Conservation (phyloP, 2,329 filamentous ascomycete genomes). For the Magnaporthiopsis incrustans region DNA sequence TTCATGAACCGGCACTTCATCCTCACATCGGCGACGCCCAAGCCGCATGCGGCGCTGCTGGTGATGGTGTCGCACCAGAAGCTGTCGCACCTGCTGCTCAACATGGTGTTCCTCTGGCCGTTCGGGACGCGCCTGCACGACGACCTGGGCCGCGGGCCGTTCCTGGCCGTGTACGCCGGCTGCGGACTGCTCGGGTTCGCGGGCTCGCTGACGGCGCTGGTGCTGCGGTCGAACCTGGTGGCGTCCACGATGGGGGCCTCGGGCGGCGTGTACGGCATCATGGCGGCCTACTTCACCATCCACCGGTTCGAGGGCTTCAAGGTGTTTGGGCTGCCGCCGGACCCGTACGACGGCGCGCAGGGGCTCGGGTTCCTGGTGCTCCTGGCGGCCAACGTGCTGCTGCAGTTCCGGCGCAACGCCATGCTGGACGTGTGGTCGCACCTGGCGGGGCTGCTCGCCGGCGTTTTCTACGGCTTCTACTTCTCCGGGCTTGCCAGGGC, state of each 20-base stretch:
- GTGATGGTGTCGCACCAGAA: constrained; percentile 63
- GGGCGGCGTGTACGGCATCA: constrained; percentile 53
- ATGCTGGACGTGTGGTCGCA: constrained; percentile 45
- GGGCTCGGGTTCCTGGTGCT: constrained; percentile 46
- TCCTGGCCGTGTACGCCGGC: constrained; percentile 58
- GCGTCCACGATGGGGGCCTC: constrained; percentile 58
- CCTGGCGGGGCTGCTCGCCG: constrained; percentile 41
- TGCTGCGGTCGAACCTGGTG: constrained; percentile 35
- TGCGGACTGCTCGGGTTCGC: constrained; percentile 52
- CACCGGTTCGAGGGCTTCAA: constrained; percentile 49
- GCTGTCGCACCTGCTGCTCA: constrained; percentile 51
- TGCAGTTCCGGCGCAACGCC: constrained; percentile 33
- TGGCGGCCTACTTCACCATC: constrained; percentile 54
- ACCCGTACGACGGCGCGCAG: constrained; percentile 42
- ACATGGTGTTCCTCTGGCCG: constrained; percentile 59
- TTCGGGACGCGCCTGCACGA: constrained; percentile 62
- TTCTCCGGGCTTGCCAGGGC: constrained; percentile 17
- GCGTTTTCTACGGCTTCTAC: constrained; percentile 31
- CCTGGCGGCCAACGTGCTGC: constrained; percentile 41
- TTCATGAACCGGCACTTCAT: constrained; percentile 63
- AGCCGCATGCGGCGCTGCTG: constrained; percentile 52
- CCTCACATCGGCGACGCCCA: constrained; percentile 55
- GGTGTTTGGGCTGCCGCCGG: constrained; percentile 48
- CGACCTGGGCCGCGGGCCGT: constrained; percentile 60
- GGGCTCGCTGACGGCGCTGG: constrained; percentile 44